phyloP scores from a whole-genome alignment of 1,284 basidiomycete genomes.

The Thecaphora thlaspeos region DNA sequence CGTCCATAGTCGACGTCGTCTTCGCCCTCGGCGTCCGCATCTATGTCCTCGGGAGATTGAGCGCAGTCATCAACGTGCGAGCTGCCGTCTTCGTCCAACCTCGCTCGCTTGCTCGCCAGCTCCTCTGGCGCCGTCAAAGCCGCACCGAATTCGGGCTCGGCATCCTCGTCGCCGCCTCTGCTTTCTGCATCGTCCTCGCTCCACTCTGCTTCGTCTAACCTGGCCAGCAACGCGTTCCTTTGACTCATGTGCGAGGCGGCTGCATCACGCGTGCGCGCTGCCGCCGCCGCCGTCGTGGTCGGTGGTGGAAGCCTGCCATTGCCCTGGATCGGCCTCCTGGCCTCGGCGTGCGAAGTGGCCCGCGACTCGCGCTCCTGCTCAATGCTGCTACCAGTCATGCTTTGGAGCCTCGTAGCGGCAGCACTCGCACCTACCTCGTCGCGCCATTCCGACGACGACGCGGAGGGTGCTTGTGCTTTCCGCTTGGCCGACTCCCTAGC shows the following conservation, averaged over 20 bases:
- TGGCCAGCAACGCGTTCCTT: constrained; percentile 22
- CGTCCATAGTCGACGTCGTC: too few species aligned
- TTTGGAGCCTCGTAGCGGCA: not conserved
- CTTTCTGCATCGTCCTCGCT: constrained; percentile 32
- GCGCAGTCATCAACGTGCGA: too few species aligned
- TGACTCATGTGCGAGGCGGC: constrained; percentile 4
- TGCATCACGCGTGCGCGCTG: not conserved
- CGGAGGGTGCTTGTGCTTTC: constrained; percentile 2
- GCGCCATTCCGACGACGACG: not conserved
- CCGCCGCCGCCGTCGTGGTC: not conserved
- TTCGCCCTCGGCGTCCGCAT: too few species aligned
- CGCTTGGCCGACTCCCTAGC: constrained; percentile 1
- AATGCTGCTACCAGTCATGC: not conserved
- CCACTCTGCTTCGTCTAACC: constrained; percentile 34
- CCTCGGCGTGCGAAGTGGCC: constrained; percentile 1
- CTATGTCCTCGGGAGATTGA: too few species aligned
- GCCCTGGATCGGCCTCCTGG: not conserved
- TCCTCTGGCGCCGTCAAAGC: too few species aligned
- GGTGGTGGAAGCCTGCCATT: too few species aligned
- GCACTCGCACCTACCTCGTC: too few species aligned
- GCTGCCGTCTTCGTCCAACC: too few species aligned
- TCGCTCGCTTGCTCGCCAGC: too few species aligned
- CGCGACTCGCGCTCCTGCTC: not conserved
- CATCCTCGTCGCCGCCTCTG: too few species aligned
- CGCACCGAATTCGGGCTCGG: too few species aligned